Conservation (phyloP, 2,329 filamentous ascomycete species). For the Fusarium aywerte region DNA sequence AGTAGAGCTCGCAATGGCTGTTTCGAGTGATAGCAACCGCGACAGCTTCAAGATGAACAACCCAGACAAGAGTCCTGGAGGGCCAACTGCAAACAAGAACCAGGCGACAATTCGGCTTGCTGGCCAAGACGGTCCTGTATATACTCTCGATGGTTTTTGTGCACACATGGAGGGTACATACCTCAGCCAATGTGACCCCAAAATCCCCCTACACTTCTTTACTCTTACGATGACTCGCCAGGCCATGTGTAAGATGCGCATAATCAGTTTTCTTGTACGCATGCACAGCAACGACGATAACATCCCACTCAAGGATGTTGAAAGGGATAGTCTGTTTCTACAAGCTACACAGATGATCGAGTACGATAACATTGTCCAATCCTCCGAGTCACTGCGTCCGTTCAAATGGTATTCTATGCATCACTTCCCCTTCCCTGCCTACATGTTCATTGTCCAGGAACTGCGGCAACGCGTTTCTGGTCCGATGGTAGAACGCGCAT, state of each 20-base stretch:
- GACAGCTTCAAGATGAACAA: slow-evolving; percentile 48
- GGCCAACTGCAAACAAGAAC: slow-evolving; percentile 38
- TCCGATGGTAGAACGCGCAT: slow-evolving; percentile 68
- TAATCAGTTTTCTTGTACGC: slow-evolving; percentile 64
- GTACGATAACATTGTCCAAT: slow-evolving; percentile 67
- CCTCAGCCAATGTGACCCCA: slow-evolving; percentile 65
- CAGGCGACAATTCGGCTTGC: slow-evolving; percentile 58
- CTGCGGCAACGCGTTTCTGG: slow-evolving; percentile 63
- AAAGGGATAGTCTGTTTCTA: slow-evolving; percentile 64
- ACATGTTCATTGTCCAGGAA: slow-evolving; percentile 69
- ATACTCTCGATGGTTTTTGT: slow-evolving; percentile 64
- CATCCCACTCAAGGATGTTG: slow-evolving; percentile 55
- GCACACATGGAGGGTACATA: slow-evolving; percentile 67
- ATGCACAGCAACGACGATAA: slow-evolving; percentile 54
- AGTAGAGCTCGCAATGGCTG: slow-evolving; percentile 67
- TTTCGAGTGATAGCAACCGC: slow-evolving; percentile 59
- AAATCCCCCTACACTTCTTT: slow-evolving; percentile 69
- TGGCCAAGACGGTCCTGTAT: slow-evolving; percentile 60
- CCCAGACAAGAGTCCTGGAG: slow-evolving; percentile 44
- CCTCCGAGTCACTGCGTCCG: slow-evolving; percentile 60
- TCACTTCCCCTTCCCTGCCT: slow-evolving; percentile 70
- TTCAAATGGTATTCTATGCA: slow-evolving; percentile 70
- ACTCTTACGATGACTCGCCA: slow-evolving; percentile 67
- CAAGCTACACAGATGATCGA: slow-evolving; percentile 69
- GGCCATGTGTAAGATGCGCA: slow-evolving; percentile 66